These are phyloP conservation scores for Eucalyptus cloeziana DNA, from an alignment of 345 rosid genomes.

Conservation along the genomic window DNA sequence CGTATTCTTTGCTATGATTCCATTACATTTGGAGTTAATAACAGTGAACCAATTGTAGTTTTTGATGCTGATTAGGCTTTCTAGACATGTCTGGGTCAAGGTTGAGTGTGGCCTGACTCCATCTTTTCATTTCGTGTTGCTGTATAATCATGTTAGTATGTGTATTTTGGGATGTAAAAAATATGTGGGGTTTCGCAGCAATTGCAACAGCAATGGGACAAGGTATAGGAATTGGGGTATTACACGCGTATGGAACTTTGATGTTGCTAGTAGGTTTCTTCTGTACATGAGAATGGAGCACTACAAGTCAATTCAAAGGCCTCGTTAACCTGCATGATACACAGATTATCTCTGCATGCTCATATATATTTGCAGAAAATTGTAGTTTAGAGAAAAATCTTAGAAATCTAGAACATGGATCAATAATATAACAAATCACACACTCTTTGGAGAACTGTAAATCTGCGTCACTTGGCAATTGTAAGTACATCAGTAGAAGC, in stretches of 20 bases:
- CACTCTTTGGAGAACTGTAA: neutral
- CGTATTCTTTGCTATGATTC: neutral
- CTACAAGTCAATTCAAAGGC: neutral
- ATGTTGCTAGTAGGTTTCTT: neutral
- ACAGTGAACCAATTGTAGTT: neutral
- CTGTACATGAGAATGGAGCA: neutral
- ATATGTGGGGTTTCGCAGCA: neutral
- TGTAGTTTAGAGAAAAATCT: neutral
- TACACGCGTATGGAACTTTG: neutral
- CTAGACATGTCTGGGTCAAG: neutral
- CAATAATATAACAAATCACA: neutral
- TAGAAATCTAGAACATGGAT: neutral
- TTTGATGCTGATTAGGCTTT: neutral
- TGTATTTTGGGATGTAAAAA: neutral
- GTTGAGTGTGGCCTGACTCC: neutral
- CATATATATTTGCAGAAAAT: neutral
- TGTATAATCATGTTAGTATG: neutral
- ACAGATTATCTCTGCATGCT: neutral
- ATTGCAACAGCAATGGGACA: neutral
- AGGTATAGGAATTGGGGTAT: neutral
- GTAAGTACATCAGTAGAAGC: neutral
- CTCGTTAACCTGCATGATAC: neutral
- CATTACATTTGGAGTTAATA: neutral
- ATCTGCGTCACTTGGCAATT: neutral
- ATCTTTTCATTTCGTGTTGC: neutral